phyloP scores from a whole-genome alignment of 2,329 filamentous ascomycete species.

The Pyrenochaeta sp. region DNA sequence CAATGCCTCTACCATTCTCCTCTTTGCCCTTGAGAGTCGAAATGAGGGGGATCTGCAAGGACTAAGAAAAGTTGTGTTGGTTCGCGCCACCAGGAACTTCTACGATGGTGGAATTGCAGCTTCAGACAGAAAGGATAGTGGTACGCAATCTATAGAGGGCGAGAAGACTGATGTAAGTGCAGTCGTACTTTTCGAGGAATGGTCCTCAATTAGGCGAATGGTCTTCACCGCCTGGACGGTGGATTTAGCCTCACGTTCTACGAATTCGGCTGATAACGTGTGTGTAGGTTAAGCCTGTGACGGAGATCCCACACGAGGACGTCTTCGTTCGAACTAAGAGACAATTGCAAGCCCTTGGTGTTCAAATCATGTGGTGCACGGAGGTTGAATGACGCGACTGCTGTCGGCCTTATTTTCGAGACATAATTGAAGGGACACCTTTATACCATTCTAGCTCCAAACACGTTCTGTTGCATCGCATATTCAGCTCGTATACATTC shows the following conservation, averaged over 20 bases:
- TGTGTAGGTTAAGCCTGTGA: conserved; percentile 5
- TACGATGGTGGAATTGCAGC: not conserved
- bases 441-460: no score
- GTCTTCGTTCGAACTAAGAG: conserved; percentile 16
- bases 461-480: no score
- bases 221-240: not conserved
- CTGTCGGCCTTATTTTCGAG: not conserved
- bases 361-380: conserved; percentile 32
- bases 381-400: conserved; percentile 5
- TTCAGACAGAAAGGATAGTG: conserved; percentile 9
- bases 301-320: conserved; percentile 4
- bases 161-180: conserved; percentile 2
- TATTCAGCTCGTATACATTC: no score
- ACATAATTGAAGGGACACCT: no score
- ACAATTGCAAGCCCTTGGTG: conserved; percentile 19
- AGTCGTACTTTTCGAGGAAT: not conserved
- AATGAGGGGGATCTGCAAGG: conserved; percentile 13
- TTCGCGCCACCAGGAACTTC: conserved; percentile 14
- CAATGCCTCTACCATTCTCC: conserved; percentile 25
- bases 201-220: not conserved
- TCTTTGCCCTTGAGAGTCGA: conserved; percentile 15
- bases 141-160: not conserved
- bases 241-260: not conserved
- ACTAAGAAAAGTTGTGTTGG: conserved; percentile 29
- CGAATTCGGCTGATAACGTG: not conserved